These are phyloP conservation scores for Symmetrospora coprosmae DNA, from an alignment of 768 basidiomycete species.

Conservation along the genomic window DNA sequence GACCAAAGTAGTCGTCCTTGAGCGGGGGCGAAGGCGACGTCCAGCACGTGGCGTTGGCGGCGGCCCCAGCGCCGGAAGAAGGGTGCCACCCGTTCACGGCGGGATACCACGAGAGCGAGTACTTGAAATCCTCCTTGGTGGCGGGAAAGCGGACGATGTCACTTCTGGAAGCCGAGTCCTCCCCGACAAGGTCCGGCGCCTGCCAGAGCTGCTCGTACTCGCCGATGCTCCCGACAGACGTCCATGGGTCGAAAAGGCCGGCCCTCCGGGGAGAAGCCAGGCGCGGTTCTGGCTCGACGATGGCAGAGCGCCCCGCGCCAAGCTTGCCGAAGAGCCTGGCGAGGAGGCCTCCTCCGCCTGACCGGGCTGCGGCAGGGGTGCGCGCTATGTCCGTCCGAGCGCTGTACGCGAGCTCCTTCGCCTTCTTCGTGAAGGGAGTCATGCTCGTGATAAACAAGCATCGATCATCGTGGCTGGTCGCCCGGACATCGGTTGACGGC, in stretches of 20 bases:
- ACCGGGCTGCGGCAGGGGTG: no score
- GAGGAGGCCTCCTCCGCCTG: no score
- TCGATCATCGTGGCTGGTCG: conserved; percentile 25
- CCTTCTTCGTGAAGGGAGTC: conserved; percentile 20
- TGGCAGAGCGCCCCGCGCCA: no score
- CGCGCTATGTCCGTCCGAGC: no score
- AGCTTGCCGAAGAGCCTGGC: no score
- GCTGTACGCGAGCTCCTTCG: no score
- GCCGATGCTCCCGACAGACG: no score
- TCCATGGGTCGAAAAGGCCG: no score
- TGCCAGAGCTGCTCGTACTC: no score
- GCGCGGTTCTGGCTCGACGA: no score
- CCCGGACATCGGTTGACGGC: conserved; percentile 19
- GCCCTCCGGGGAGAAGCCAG: no score
- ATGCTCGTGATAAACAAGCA: conserved; percentile 29
- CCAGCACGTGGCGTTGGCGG: conserved; percentile 6
- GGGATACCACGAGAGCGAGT: background rate
- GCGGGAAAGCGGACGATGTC: background rate
- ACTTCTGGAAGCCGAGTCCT: conserved; percentile 25
- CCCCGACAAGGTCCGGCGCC: no score
- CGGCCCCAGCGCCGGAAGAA: background rate
- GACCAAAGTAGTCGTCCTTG: conserved; percentile 25
- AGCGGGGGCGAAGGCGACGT: conserved; percentile 3
- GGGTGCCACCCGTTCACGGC: background rate
- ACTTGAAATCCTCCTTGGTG: background rate